These are phyloP conservation scores for Cadophora malorum DNA, from an alignment of 2,329 filamentous ascomycete genomes.

Conservation along the genomic window DNA sequence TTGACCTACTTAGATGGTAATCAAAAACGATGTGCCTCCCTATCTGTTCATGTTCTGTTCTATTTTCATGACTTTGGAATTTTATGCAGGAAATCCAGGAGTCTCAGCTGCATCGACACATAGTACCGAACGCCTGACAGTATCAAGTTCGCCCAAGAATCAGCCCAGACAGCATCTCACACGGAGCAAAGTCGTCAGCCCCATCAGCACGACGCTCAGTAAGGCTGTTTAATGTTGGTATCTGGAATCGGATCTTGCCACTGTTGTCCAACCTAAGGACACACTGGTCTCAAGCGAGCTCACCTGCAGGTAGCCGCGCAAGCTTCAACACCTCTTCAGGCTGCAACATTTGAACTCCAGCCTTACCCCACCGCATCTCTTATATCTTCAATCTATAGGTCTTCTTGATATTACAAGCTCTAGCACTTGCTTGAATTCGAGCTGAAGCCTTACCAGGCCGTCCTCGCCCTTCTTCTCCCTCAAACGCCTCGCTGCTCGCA, in stretches of 20 bases:
- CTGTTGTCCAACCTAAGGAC: neutral
- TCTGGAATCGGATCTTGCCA: neutral
- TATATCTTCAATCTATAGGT: neutral
- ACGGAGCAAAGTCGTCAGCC: too few relatives aligned
- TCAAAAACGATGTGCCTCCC: slow-evolving; percentile 10
- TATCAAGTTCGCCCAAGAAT: neutral
- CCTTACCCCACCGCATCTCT: neutral
- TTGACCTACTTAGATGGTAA: slow-evolving; percentile 20
- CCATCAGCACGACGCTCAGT: too few relatives aligned
- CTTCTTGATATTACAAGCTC: neutral
- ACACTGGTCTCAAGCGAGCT: slow-evolving; percentile 11
- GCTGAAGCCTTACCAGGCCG: neutral
- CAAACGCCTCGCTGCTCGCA: neutral
- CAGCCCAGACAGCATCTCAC: too few relatives aligned
- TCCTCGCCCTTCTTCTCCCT: neutral
- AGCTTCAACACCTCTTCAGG: slow-evolving; percentile 13
- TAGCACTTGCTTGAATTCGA: neutral
- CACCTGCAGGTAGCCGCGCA: slow-evolving; percentile 12
- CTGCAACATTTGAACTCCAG: neutral
- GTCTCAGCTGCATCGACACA: neutral
- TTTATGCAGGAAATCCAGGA: neutral
- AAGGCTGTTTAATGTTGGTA: too few relatives aligned
- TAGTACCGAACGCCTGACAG: neutral
- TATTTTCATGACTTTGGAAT: neutral
- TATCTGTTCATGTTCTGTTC: neutral